Base-by-base conservation (phyloP, 371 early-diverging fungal genomes). In the Phascolomyces articulosus region DNA sequence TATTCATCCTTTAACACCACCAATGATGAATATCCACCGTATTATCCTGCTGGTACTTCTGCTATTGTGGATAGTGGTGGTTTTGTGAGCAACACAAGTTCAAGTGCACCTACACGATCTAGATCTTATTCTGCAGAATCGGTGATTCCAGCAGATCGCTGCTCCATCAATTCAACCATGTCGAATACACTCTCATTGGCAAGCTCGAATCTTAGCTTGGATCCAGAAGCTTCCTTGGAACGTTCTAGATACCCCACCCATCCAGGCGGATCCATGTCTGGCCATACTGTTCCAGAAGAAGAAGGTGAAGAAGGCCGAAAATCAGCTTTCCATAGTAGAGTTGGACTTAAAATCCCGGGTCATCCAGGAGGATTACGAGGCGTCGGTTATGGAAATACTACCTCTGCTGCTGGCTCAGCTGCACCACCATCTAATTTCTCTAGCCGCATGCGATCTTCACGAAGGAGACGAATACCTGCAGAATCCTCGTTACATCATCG, bases 181-280 rank as follows among this genome's bases (percentile, higher is more conserved):
- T 63, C 78, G 62, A 63, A 78, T 56, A 51, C 81, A 55, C 44
- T 76, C 63, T 55, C 75, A 55, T 40, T 74, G 60, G 60, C 72
- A 18, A 66, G 77, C 64, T 62, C 85, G 27, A 63, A 57, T 21
- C 68, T 74, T 13, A 74, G 74, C 29, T 38, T 70, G 34, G 71
- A 74, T 51, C 66, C 61, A 0, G 70, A 68, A 40, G 34, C 53
- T 24, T 47, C 62, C 1, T 27, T 66, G 28, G 66, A 66, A 26
- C 41, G 27, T 16, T 31, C 44, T n/a, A 20, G 60, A 23, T 47
- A 44, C 51, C 51, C 51, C 44, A 13, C 44, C 7, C n/a, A 44
- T 44, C 16, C 16, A 13, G 44, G 18, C 16, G 44, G 44, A 13
- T 44, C 44, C 44, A 6, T 44, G 44, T 44, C 44, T 18, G 16